Evolutionary conservation across 768 basidiomycete species (phyloP).

Genomic region (Porpolomopsis calyptriformis): DNA sequence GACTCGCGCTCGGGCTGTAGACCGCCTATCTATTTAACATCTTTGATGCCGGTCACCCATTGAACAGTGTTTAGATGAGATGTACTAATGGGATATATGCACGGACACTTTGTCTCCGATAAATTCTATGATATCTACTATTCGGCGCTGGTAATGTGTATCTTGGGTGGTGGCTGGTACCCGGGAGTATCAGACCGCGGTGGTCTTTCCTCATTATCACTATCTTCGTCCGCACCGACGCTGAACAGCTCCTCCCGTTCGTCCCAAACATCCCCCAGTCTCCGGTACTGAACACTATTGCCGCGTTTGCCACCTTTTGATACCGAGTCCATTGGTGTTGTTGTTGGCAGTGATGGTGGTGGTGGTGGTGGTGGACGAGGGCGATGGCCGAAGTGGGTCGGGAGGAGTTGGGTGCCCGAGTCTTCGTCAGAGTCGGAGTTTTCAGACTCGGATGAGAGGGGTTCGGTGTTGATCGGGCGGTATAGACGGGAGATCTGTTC

Average conservation of each 20-base stretch:
- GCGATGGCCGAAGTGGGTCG: conserved; percentile 22
- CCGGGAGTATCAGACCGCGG: not conserved
- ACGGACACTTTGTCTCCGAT: too few species aligned
- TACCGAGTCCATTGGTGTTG: conserved; percentile 3
- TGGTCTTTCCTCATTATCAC: conserved; percentile 39
- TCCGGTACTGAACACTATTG: conserved; percentile 25
- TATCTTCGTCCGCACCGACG: conserved; percentile 53
- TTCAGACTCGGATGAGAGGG: conserved; percentile 38
- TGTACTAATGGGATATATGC: too few species aligned
- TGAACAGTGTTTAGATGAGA: too few species aligned
- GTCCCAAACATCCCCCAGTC: conserved; percentile 62
- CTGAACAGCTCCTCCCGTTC: conserved; percentile 68
- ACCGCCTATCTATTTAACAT: too few species aligned
- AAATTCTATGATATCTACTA: too few species aligned
- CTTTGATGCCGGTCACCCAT: too few species aligned
- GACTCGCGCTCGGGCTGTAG: too few species aligned
- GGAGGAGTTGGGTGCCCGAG: conserved; percentile 50
- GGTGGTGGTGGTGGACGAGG: not conserved
- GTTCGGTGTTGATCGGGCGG: conserved; percentile 50
- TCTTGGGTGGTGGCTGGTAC: not conserved
- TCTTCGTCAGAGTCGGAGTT: conserved; percentile 38
- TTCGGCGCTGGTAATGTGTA: not conserved
- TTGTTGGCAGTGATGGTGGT: conserved; percentile 7
- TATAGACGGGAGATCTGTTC: conserved; percentile 67
- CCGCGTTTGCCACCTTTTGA: conserved; percentile 7